Evolutionary conservation across 225 moss, liverwort and hornwort species (phyloP).

Genomic region (Antitrichia curtipendula): DNA sequence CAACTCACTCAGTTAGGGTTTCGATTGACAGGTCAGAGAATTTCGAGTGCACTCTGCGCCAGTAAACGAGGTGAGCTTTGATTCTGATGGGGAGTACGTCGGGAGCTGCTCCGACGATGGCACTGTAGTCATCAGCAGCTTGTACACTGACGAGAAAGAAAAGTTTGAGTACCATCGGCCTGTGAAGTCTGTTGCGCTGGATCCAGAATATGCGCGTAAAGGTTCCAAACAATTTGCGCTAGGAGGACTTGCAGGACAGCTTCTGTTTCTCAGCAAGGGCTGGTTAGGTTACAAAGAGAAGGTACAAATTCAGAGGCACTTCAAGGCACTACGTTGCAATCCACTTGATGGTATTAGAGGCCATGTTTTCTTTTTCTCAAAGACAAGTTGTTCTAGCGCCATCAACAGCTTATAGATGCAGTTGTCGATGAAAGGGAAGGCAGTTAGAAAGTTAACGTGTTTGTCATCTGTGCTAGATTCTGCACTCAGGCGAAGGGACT

Average conservation of each 20-base stretch:
- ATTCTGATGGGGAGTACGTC: conserved; percentile 82
- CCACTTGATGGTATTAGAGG: not conserved
- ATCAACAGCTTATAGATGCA: not conserved
- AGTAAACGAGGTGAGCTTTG: conserved; percentile 93
- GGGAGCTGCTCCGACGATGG: conserved; percentile 98
- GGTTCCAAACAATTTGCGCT: conserved; percentile 67
- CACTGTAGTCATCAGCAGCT: conserved; percentile 83
- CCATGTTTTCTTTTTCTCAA: not conserved
- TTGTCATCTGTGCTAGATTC: conserved; percentile 35
- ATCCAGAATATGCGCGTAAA: conserved; percentile 80
- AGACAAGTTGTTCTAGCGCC: not conserved
- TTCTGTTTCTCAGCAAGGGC: conserved; percentile 81
- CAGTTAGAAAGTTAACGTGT: not conserved
- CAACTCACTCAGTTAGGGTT: not conserved
- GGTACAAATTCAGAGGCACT: conserved; percentile 22
- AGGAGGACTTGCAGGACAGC: conserved; percentile 90
- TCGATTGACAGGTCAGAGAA: conserved; percentile 58
- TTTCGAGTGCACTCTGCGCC: conserved; percentile 72
- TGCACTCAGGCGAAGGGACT: conserved; percentile 96
- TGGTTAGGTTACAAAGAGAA: conserved; percentile 86
- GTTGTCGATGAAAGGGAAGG: not conserved
- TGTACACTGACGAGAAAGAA: conserved; percentile 78
- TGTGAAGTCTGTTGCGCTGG: conserved; percentile 89
- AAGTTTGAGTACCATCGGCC: conserved; percentile 88
- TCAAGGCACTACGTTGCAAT: not conserved